Base-by-base conservation (phyloP, 2,329 filamentous ascomycete species). In the Paraconiothyrium sp. region DNA sequence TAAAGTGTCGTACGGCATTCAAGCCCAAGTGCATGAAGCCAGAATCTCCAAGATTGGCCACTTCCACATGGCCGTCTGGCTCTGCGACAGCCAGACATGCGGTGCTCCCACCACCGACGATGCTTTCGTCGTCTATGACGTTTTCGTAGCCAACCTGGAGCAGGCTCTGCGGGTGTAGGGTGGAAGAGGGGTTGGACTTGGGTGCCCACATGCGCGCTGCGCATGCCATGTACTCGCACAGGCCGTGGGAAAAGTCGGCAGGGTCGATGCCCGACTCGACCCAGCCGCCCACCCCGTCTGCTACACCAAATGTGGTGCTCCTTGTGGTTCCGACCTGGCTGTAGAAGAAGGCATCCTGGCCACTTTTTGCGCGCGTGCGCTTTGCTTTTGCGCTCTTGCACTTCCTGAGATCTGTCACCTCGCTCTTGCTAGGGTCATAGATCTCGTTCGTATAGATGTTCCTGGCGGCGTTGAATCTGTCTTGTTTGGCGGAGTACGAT, bases 301-400 rank as follows among this genome's bases (percentile, higher is more conserved):
- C 93, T 27, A 99, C 88, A 20, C 93, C 95, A 69, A 99, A 90
- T 0, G 94, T 92, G 11, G 97, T 86, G 44, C 89, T 85, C 41
- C 88, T 85, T 1, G 86, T 86, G 65, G 89, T 87, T 55, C 91
- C 92, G n/a, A 97, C 83, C 27, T 89, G 88, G 74, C 91, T 79
- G 70, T 95, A 90, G 80, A 99, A 99, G 82, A 97, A 98, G 60
- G 95, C 92, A 84, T 99, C 95, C 80, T 99, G 94, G 16, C 95
- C 95, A 54, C 92, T 95, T 61, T 88, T 90, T 54, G 90, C 92
- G 27, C 91, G 88, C 64, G 83, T 85, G 68, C 82, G 83, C 75
- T 88, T 88, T 72, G 86, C 83, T 68, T 84, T 68, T 58, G 67
- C 59, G 27, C 64, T 62, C 44, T 77, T 76, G 71, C 75, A 78